A percentile compares a stretch with the other conserved stretches of the same genome.
Conservation (phyloP, 345 rosid genomes). For the Citrus sinensis region DNA sequence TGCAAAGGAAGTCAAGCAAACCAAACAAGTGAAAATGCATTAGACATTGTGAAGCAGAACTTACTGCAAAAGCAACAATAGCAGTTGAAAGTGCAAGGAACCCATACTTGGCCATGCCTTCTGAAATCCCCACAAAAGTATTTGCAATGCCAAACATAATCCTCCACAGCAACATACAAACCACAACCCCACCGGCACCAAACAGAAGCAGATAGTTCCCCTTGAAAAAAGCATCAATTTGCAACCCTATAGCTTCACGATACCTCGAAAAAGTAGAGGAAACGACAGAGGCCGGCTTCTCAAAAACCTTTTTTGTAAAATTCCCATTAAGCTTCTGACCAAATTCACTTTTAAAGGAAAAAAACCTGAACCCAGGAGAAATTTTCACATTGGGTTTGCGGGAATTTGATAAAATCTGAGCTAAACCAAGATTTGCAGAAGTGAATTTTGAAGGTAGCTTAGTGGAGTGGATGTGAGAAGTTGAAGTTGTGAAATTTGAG, state of each 20-base stretch:
- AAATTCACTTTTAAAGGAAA: conserved; percentile 33
- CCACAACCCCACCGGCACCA: conserved; percentile 63
- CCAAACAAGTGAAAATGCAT: neutral
- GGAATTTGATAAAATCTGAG: conserved; percentile 25
- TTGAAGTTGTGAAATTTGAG: neutral
- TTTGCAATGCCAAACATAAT: conserved; percentile 86
- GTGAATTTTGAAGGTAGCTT: conserved; percentile 33
- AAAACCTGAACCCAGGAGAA: conserved; percentile 41
- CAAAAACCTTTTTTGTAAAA: conserved; percentile 46
- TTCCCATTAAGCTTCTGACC: conserved; percentile 31
- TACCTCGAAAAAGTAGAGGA: conserved; percentile 54
- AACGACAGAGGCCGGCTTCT: conserved; percentile 52
- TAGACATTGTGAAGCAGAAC: conserved; percentile 19
- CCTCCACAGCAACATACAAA: conserved; percentile 79
- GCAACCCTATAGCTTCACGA: conserved; percentile 68
- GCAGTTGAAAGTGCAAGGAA: conserved; percentile 92
- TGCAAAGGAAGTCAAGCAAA: neutral
- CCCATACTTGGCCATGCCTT: conserved; percentile 91
- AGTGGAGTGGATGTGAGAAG: conserved; percentile 19
- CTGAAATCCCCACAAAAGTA: conserved; percentile 77
- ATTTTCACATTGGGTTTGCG: conserved; percentile 21
- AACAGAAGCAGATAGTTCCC: conserved; percentile 60
- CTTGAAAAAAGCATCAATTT: conserved; percentile 71
- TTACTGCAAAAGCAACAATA: conserved; percentile 80
- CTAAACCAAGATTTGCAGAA: conserved; percentile 27